Conservation (phyloP, 2,329 filamentous ascomycete genomes). For the Paecilomyces dactylethromorphus region DNA sequence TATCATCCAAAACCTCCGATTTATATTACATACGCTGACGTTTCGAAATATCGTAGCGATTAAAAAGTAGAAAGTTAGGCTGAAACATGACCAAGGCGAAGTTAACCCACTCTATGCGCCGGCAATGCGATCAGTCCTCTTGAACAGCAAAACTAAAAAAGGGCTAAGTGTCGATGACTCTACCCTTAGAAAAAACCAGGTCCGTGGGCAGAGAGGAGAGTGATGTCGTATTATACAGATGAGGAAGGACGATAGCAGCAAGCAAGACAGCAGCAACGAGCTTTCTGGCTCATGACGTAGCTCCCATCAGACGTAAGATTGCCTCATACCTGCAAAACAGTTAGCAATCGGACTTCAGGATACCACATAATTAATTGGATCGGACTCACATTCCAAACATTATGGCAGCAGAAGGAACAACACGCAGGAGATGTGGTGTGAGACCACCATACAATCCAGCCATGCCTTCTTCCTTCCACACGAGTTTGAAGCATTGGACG, state of each 20-base stretch:
- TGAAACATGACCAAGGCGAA: neutral
- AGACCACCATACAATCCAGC: constrained; percentile 82
- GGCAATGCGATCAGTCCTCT: neutral
- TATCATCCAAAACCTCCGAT: neutral
- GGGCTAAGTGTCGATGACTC: neutral
- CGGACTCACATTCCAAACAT: constrained; percentile 79
- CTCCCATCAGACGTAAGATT: neutral
- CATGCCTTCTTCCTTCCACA: constrained; percentile 84
- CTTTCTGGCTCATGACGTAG: neutral
- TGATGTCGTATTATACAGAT: neutral
- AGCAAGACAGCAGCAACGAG: neutral
- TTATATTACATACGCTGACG: neutral
- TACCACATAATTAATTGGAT: neutral
- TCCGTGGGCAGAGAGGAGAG: neutral
- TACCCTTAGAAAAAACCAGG: neutral
- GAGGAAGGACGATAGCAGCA: neutral
- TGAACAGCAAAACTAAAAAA: neutral
- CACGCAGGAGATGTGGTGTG: constrained; percentile 83
- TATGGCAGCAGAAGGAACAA: constrained; percentile 86
- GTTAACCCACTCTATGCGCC: neutral
- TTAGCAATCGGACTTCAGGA: neutral
- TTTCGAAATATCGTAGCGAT: neutral
- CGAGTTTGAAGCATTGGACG: constrained; percentile 77
- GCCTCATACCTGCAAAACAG: neutral
- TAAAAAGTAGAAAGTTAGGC: neutral